Base-by-base conservation (phyloP, 371 early-diverging fungal genomes). In the Lichtheimia hyalospora region DNA sequence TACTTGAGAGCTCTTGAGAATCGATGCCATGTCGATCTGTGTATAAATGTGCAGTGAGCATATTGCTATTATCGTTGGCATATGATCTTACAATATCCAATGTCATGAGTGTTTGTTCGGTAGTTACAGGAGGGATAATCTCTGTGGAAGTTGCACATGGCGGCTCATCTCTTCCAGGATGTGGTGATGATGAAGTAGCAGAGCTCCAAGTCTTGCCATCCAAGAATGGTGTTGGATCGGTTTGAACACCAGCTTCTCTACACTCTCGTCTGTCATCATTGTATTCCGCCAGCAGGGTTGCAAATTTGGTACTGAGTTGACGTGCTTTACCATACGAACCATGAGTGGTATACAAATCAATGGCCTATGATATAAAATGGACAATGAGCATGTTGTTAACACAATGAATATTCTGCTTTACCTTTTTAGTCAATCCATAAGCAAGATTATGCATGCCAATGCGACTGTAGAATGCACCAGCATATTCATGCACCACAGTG, bases 1-100 rank as follows among this genome's bases (percentile, higher is more conserved):
- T 5, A 78, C 79, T 64, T 78, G 79, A 1, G 73, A 70, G 23
- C 75, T 75, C 61, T 78, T 78, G 16, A 78, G 60, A 15, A 78
- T 78, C 0, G 79, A 78, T 15, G 75, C 79, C 66, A 78, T 68
- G 41, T 78, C 79, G 3, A 58, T 42, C 59, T 58, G n/a, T 18
- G 0, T 14, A 16, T 21, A 13, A n/a, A 8, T 34, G 18, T 8
- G 27, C 20, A 20, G 13, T 39, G 40, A 39, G 34, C n/a, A 16
- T 18, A 34, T 15, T 4, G 25, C 23, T 21, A 46, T 18, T 5
- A 14, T 46, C 14, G 10, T 16, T 51, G 0, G 51, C 15, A 21
- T 43, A 34, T 40, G 8, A 12, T 23, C 69, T 63, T 63, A 73
- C 68, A 41, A 79, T 79, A 62, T 79, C 79, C 20, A 79, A 41